Percentiles rank a stretch among this genome's conserved stretches.
phyloP scores from a whole-genome alignment of 2,329 filamentous ascomycete genomes.

The Claviceps arundinis region DNA sequence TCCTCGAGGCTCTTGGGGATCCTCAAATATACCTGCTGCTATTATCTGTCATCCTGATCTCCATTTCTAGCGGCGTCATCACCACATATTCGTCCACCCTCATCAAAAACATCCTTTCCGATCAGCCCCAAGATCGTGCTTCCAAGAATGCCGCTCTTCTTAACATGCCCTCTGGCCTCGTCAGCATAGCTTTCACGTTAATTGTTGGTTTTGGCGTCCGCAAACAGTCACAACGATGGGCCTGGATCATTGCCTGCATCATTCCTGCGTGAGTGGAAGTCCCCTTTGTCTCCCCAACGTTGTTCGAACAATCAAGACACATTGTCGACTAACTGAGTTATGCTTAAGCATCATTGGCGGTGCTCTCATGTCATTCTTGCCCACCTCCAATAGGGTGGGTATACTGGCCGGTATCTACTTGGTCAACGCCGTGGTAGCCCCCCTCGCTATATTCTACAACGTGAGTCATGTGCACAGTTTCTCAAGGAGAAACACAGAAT shows the following conservation, averaged over 20 bases:
- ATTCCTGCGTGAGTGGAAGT: slow-evolving; percentile 27
- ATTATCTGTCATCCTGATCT: slow-evolving; percentile 33
- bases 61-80: slow-evolving; percentile 39
- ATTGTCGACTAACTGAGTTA: background rate
- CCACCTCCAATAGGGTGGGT: slow-evolving; percentile 30
- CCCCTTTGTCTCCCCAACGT: background rate
- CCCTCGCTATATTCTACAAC: slow-evolving; percentile 31
- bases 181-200: slow-evolving; percentile 39
- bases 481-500: no score
- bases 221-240: slow-evolving; percentile 33
- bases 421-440: slow-evolving; percentile 34
- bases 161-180: slow-evolving; percentile 39
- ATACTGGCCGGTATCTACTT: slow-evolving; percentile 36
- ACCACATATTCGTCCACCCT: slow-evolving; percentile 42
- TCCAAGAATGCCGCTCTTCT: slow-evolving; percentile 34
- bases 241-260: slow-evolving; percentile 34
- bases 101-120: slow-evolving; percentile 34
- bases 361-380: slow-evolving; percentile 39
- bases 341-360: slow-evolving; percentile 30
- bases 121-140: slow-evolving; percentile 4
- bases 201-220: slow-evolving; percentile 35
- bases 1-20: slow-evolving; percentile 37
- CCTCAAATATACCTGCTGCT: slow-evolving; percentile 38
- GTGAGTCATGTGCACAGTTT: slow-evolving; percentile 14
- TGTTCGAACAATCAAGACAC: background rate